Conservation (phyloP, 2,329 filamentous ascomycete genomes). For the Neonectria ditissima region DNA sequence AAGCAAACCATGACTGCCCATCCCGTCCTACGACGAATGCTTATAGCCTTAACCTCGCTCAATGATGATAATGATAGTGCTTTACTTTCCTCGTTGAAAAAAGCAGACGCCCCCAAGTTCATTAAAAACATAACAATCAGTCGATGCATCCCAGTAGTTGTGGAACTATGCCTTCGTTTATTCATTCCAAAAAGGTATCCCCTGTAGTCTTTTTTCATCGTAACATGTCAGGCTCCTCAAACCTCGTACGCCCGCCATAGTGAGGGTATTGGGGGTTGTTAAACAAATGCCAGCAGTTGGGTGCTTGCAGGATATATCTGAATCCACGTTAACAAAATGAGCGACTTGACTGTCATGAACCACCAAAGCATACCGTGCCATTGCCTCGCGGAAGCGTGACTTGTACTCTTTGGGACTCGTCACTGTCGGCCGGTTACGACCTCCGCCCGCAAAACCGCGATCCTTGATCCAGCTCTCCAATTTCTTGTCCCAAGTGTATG, state of each 20-base stretch:
- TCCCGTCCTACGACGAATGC: constrained; percentile 6
- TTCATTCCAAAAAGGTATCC: not conserved
- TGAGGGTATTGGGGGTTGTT: constrained; percentile 55
- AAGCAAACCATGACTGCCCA: not conserved
- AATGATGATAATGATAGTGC: constrained; percentile 4
- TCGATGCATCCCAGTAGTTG: not conserved
- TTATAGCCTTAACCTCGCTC: not conserved
- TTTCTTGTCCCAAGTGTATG: constrained; percentile 99
- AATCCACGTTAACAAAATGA: constrained; percentile 24
- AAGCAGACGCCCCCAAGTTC: constrained; percentile 8
- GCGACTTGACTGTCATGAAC: not conserved
- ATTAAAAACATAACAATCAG: constrained; percentile 10
- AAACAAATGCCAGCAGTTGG: constrained; percentile 82
- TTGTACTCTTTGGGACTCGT: constrained; percentile 99
- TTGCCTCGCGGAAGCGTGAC: constrained; percentile 92
- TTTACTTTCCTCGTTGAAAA: not conserved
- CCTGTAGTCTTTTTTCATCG: constrained; percentile 27
- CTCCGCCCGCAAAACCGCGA: constrained; percentile 81
- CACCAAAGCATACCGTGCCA: constrained; percentile 79
- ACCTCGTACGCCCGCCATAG: constrained; percentile 52
- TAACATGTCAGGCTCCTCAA: constrained; percentile 54
- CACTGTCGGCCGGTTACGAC: constrained; percentile 89
- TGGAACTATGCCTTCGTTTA: not conserved
- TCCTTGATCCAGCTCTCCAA: constrained; percentile 99
- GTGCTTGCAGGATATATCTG: constrained; percentile 79